These are phyloP conservation scores for Termitomyces titanicus DNA, from an alignment of 768 basidiomycete genomes.

Conservation along the genomic window DNA sequence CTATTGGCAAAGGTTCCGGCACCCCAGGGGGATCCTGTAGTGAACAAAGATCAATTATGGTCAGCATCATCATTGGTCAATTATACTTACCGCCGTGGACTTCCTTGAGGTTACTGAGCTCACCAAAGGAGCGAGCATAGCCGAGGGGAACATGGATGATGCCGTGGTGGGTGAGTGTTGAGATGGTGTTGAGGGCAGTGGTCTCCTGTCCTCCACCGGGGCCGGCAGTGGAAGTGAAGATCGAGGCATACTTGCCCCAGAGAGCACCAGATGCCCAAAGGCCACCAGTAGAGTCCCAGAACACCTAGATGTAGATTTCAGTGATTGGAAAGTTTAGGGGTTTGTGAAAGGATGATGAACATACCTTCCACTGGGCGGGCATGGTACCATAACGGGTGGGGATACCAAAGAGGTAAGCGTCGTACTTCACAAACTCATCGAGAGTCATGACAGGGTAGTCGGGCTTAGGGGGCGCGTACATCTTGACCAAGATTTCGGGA, in stretches of 20 bases:
- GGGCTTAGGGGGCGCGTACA: slow-evolving; percentile 68
- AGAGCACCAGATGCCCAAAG: slow-evolving; percentile 61
- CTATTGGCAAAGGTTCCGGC: slow-evolving; percentile 63
- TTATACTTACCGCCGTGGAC: slow-evolving; percentile 54
- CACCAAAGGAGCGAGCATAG: slow-evolving; percentile 44
- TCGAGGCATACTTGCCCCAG: slow-evolving; percentile 69
- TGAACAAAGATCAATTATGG: neutral
- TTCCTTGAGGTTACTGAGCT: slow-evolving; percentile 41
- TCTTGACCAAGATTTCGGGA: slow-evolving; percentile 56
- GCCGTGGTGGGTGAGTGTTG: slow-evolving; percentile 69
- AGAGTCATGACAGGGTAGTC: slow-evolving; percentile 66
- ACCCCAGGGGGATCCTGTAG: slow-evolving; percentile 72
- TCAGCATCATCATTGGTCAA: neutral
- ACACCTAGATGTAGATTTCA: slow-evolving; percentile 36
- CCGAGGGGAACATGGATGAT: slow-evolving; percentile 72
- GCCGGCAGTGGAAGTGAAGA: slow-evolving; percentile 72
- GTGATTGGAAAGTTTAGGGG: neutral
- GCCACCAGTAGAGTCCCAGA: slow-evolving; percentile 77
- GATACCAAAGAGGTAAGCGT: slow-evolving; percentile 75
- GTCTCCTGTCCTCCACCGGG: slow-evolving; percentile 80
- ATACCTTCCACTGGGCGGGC: slow-evolving; percentile 76
- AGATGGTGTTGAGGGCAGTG: slow-evolving; percentile 48
- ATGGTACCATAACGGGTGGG: slow-evolving; percentile 81
- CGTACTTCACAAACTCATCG: slow-evolving; percentile 49
- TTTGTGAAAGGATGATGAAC: neutral